These are phyloP conservation scores for Naganishia randhawae DNA, from an alignment of 768 basidiomycete genomes.

Conservation along the genomic window DNA sequence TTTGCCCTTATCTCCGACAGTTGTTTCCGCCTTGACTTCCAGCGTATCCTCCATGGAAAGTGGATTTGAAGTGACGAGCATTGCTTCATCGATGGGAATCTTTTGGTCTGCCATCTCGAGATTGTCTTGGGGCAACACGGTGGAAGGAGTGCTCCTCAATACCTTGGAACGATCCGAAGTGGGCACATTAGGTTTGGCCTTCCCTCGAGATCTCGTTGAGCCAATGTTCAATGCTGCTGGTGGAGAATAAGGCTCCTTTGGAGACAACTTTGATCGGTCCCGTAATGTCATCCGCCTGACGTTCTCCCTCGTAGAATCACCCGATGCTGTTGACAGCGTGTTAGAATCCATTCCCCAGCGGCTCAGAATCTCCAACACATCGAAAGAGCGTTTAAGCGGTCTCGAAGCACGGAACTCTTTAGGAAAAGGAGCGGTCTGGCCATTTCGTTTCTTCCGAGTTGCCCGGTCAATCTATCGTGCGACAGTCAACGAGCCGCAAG, in stretches of 20 bases:
- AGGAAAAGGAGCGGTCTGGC: conserved; percentile 9
- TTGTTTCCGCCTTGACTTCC: not conserved
- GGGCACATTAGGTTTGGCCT: not conserved
- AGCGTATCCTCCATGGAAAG: not conserved
- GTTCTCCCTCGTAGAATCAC: not conserved
- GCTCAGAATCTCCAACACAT: conserved; percentile 15
- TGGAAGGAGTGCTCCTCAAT: not conserved
- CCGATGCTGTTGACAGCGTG: not conserved
- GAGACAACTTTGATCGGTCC: conserved; percentile 9
- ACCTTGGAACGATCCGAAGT: not conserved
- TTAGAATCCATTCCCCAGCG: not conserved
- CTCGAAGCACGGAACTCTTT: not conserved
- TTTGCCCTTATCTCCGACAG: not conserved
- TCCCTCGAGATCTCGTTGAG: not conserved
- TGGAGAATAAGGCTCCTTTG: conserved; percentile 1
- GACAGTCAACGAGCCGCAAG: not conserved
- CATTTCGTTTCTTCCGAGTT: conserved; percentile 19
- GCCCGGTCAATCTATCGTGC: conserved; percentile 2
- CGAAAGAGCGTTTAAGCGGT: conserved; percentile 4
- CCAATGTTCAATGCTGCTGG: not conserved
- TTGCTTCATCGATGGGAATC: not conserved
- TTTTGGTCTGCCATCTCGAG: not conserved
- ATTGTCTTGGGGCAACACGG: not conserved
- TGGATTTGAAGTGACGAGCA: not conserved
- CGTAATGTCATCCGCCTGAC: conserved; percentile 17